phyloP scores from a whole-genome alignment of 2,329 filamentous ascomycete genomes.

The Xylaria sp. region DNA sequence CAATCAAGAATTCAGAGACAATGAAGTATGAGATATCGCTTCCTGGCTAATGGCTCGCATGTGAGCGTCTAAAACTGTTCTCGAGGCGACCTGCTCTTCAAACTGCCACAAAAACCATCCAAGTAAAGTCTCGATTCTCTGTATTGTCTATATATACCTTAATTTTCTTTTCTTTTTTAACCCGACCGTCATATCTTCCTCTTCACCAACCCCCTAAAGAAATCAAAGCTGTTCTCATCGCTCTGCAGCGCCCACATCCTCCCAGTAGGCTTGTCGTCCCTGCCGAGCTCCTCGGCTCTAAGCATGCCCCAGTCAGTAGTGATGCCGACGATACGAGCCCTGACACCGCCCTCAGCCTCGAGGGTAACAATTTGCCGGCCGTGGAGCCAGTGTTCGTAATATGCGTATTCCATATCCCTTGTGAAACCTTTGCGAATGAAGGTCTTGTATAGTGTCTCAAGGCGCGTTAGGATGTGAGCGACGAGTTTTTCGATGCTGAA shows the following conservation, averaged over 20 bases:
- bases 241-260: slow-evolving; percentile 85
- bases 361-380: slow-evolving; percentile 73
- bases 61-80: too few relatives aligned
- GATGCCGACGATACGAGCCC: slow-evolving; percentile 82
- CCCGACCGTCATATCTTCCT: slow-evolving; percentile 62
- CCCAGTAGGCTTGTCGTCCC: slow-evolving; percentile 75
- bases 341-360: slow-evolving; percentile 77
- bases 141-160: neutral
- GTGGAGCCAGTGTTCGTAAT: slow-evolving; percentile 88
- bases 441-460: slow-evolving; percentile 76
- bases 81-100: too few relatives aligned
- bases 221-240: slow-evolving; percentile 98
- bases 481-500: slow-evolving; percentile 81
- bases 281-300: slow-evolving; percentile 80
- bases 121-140: neutral
- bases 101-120: too few relatives aligned
- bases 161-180: neutral
- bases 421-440: slow-evolving; percentile 82
- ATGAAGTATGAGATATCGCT: too few relatives aligned
- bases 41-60: too few relatives aligned
- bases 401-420: slow-evolving; percentile 71
- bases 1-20: too few relatives aligned
- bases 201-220: slow-evolving; percentile 86
- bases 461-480: slow-evolving; percentile 76
- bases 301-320: slow-evolving; percentile 91